Base-by-base conservation (phyloP, 202 grass and related monocot species). In the Brachypodium distachyon region DNA sequence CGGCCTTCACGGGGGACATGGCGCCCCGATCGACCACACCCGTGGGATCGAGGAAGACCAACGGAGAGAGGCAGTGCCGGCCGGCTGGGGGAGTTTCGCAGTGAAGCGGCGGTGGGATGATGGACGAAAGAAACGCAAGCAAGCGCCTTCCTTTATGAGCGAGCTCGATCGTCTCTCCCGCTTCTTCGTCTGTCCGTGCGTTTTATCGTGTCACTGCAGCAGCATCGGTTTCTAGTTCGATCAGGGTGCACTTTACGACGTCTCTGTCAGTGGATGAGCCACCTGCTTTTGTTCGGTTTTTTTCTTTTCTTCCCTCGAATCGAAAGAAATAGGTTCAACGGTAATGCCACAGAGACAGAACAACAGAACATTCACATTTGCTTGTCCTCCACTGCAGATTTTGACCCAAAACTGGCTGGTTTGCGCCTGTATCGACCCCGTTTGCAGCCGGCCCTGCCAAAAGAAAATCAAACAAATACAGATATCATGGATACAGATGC, bases 1-100 rank as follows among this genome's bases (percentile, higher is more conserved):
- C 90, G 26, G 73, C 82, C 82, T 94, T 93, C 36, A 64, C 78
- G 29, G 90, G 86, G 9, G 77, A 38, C 84, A 87, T 90, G 66
- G 80, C 52, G 8, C 40, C n/a, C n/a, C 32, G 27, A 38, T 36
- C 32, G n/a, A 4, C 43, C 32, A 10, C 19, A 41, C 2, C n/a
- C n/a, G n/a, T n/a, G n/a, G 62, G 11, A 5, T 11, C 12, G 38
- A 40, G 56, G 51, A 27, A 49, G 46, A 65, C 17, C 65, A 54
- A 56, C 26, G 41, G 56, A 27, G n/a, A n/a, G n/a, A n/a, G n/a
- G n/a, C n/a, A n/a, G n/a, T n/a, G n/a, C n/a, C n/a, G n/a, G n/a
- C n/a, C n/a, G n/a, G 42, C 40, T 3, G 26, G 38, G 80, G 53
- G 44, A 12, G 73, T 49, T 52, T 14, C 70, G 56, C 7, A 58